Conservation (phyloP, 352 stramenopile species). For the Globisporangium paddicum region DNA sequence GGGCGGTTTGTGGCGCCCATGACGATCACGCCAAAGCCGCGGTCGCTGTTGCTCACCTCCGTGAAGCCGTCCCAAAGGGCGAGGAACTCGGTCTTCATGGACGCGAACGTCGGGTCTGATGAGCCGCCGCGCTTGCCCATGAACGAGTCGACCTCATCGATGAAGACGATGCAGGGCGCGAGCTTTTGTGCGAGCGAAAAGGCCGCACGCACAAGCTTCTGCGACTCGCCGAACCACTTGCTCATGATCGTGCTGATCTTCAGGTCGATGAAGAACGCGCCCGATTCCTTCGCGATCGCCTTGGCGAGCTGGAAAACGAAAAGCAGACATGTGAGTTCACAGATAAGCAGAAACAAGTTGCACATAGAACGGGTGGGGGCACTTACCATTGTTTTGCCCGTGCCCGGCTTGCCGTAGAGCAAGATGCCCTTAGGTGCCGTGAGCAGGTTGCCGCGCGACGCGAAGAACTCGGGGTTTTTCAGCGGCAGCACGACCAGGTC, state of each 20-base stretch:
- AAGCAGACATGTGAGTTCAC: too few species aligned
- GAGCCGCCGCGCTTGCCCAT: conserved; percentile 82
- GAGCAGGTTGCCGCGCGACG: conserved; percentile 79
- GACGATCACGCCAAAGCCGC: conserved; percentile 92
- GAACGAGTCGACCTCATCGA: conserved; percentile 96
- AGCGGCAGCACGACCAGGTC: conserved; percentile 94
- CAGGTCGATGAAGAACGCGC: conserved; percentile 86
- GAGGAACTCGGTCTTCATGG: conserved; percentile 96
- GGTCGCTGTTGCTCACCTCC: conserved; percentile 63
- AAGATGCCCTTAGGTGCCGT: conserved; percentile 85
- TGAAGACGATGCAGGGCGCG: conserved; percentile 97
- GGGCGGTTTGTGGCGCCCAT: conserved; percentile 96
- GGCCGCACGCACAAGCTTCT: conserved; percentile 92
- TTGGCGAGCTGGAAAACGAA: conserved; percentile 55
- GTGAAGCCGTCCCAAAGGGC: conserved; percentile 97
- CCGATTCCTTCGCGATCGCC: conserved; percentile 94
- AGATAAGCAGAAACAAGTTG: too few species aligned
- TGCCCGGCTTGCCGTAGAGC: conserved; percentile 77
- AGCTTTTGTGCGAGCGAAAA: conserved; percentile 95
- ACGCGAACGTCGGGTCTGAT: conserved; percentile 77
- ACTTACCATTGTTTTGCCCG: conserved; percentile 85
- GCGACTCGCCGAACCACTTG: conserved; percentile 88
- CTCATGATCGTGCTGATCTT: conserved; percentile 91
- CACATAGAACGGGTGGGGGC: too few species aligned
- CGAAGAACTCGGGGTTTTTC: conserved; percentile 90